Evolutionary conservation across 768 basidiomycete genomes (phyloP).

Genomic region (Tricholoma sp.): DNA sequence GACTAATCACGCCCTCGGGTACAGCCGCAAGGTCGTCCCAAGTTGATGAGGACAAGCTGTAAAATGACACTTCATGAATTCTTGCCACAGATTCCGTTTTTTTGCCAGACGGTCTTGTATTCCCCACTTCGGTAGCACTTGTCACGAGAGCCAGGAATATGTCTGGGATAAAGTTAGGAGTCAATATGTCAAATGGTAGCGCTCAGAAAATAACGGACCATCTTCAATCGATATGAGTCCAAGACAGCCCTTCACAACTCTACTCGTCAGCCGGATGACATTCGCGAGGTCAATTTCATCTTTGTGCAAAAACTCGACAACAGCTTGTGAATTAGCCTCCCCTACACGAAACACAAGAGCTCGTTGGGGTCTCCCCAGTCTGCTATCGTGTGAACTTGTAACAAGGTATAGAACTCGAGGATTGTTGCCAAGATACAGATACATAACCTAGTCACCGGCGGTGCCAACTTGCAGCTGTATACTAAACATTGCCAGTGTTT

Average conservation of each 20-base stretch:
- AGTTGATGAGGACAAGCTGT: constrained; percentile 72
- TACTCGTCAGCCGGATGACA: constrained; percentile 62
- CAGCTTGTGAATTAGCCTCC: constrained; percentile 52
- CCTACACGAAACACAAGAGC: constrained; percentile 73
- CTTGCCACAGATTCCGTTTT: constrained; percentile 67
- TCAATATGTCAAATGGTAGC: background rate
- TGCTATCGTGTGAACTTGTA: constrained; percentile 64
- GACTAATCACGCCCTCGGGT: constrained; percentile 45
- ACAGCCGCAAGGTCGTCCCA: constrained; percentile 73
- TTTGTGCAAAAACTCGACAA: constrained; percentile 82
- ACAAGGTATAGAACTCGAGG: constrained; percentile 72
- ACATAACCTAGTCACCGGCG: too few relatives aligned
- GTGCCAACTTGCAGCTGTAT: too few relatives aligned
- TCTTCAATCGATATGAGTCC: constrained; percentile 74
- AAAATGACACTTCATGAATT: constrained; percentile 88
- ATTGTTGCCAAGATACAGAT: constrained; percentile 63
- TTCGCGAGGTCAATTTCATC: constrained; percentile 63
- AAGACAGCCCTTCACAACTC: constrained; percentile 76
- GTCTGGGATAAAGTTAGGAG: constrained; percentile 40
- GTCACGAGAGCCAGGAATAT: constrained; percentile 83
- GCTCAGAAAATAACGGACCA: constrained; percentile 35
- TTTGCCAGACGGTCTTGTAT: constrained; percentile 54
- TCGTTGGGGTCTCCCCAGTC: constrained; percentile 49
- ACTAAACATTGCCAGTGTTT: too few relatives aligned
- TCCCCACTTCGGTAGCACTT: constrained; percentile 69